These are phyloP conservation scores for Trichoderma aggressivum DNA, from an alignment of 2,329 filamentous ascomycete genomes.

Conservation along the genomic window DNA sequence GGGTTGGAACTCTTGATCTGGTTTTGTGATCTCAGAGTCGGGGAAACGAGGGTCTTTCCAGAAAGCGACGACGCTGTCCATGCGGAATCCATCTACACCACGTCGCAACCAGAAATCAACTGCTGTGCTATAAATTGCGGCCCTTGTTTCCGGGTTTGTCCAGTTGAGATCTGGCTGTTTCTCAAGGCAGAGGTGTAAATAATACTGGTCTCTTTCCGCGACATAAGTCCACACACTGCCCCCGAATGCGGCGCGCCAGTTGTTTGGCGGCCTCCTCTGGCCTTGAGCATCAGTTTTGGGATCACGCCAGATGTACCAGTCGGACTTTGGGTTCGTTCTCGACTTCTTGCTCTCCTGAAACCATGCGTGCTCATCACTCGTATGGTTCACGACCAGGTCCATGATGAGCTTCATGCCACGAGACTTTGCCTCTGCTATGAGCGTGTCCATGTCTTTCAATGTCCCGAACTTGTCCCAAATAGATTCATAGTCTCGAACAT, in stretches of 20 bases:
- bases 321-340: conserved; percentile 43
- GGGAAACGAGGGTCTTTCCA: not conserved
- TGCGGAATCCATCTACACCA: conserved; percentile 56
- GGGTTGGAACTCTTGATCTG: not conserved
- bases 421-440: conserved; percentile 7
- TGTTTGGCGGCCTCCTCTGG: conserved; percentile 38
- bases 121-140: conserved; percentile 51
- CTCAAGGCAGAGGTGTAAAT: conserved; percentile 59
- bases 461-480: conserved; percentile 56
- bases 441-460: conserved; percentile 14
- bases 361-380: conserved; percentile 47
- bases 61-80: conserved; percentile 48
- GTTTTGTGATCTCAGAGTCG: not conserved
- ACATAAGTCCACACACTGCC: conserved; percentile 38
- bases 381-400: conserved; percentile 33
- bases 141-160: conserved; percentile 56
- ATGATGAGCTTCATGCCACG: conserved; percentile 21
- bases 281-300: conserved; percentile 33
- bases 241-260: conserved; percentile 41
- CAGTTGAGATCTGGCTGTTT: conserved; percentile 69
- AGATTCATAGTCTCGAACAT: conserved; percentile 61
- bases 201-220: conserved; percentile 36
- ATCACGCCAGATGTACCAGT: conserved; percentile 56
- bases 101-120: conserved; percentile 64
- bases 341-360: conserved; percentile 51